phyloP scores from a whole-genome alignment of 1,284 basidiomycete genomes.

The Ustilago curta region DNA sequence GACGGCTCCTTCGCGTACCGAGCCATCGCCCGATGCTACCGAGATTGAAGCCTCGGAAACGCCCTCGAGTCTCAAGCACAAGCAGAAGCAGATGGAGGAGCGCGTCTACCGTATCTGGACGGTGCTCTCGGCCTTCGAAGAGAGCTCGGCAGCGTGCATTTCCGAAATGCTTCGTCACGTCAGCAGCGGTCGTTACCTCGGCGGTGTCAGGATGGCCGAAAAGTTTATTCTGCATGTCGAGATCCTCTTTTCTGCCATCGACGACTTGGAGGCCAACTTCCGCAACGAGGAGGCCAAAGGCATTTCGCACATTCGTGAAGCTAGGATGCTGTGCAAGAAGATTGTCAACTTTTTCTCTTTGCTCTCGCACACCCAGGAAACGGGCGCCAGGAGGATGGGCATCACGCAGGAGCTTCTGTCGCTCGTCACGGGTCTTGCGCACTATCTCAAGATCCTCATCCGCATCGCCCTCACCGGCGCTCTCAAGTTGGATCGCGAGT shows the following conservation, averaged over 20 bases:
- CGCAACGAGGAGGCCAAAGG: constrained; percentile 78
- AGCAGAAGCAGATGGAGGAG: constrained; percentile 94
- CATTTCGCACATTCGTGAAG: constrained; percentile 97
- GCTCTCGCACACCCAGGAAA: constrained; percentile 94
- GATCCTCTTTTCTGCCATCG: constrained; percentile 95
- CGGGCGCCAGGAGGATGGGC: constrained; percentile 86
- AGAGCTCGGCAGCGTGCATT: constrained; percentile 98
- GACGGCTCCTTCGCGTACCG: constrained; percentile 36
- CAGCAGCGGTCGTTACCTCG: constrained; percentile 93
- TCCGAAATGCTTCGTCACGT: constrained; percentile 96
- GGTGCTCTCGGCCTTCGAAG: constrained; percentile 96
- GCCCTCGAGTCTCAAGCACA: constrained; percentile 85
- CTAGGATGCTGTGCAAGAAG: constrained; percentile 97
- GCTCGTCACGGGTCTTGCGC: constrained; percentile 96
- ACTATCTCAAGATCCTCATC: constrained; percentile 99
- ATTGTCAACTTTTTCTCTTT: constrained; percentile 98
- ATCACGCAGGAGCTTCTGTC: constrained; percentile 97
- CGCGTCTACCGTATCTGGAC: constrained; percentile 99
- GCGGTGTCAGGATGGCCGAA: constrained; percentile 97
- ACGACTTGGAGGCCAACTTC: constrained; percentile 93
- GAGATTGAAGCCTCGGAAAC: constrained; percentile 81
- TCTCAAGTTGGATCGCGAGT: constrained; percentile 92
- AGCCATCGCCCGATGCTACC: constrained; percentile 55
- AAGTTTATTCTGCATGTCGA: constrained; percentile 99
- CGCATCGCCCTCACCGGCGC: constrained; percentile 96